These are phyloP conservation scores for Corymbia calophylla DNA, from an alignment of 441 rosid genomes.

Conservation along the genomic window DNA sequence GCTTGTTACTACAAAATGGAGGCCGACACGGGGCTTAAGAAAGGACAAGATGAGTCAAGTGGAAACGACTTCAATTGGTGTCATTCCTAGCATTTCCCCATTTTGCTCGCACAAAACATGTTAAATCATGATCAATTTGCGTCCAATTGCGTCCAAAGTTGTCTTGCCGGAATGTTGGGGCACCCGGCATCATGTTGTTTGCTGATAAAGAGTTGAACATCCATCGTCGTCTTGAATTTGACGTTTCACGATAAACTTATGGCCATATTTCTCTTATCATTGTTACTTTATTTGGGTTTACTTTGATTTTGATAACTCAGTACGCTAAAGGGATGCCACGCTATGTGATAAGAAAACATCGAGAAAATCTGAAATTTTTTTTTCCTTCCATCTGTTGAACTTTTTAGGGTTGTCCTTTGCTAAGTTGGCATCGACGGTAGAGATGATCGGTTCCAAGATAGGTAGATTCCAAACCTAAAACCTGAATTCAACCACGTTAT, in stretches of 20 bases:
- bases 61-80: not conserved
- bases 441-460: too few species aligned
- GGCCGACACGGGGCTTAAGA: not conserved
- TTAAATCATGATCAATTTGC: not conserved
- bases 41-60: not conserved
- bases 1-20: too few species aligned
- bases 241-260: not conserved
- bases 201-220: not conserved
- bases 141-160: not conserved
- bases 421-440: not conserved
- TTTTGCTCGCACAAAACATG: not conserved
- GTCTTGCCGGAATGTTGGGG: not conserved
- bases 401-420: not conserved
- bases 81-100: not conserved
- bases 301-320: too few species aligned
- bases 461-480: too few species aligned
- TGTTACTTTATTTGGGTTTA: not conserved
- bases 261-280: not conserved
- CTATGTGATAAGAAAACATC: not conserved
- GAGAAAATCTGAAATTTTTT: not conserved
- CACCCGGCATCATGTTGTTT: not conserved
- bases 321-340: too few species aligned
- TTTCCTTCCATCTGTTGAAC: not conserved
- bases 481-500: too few species aligned
- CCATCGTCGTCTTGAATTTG: not conserved